A percentile compares a stretch with the other conserved stretches of the same genome.
Evolutionary conservation across 768 basidiomycete species (phyloP).

Genomic region (Agaricus subrufescens): DNA sequence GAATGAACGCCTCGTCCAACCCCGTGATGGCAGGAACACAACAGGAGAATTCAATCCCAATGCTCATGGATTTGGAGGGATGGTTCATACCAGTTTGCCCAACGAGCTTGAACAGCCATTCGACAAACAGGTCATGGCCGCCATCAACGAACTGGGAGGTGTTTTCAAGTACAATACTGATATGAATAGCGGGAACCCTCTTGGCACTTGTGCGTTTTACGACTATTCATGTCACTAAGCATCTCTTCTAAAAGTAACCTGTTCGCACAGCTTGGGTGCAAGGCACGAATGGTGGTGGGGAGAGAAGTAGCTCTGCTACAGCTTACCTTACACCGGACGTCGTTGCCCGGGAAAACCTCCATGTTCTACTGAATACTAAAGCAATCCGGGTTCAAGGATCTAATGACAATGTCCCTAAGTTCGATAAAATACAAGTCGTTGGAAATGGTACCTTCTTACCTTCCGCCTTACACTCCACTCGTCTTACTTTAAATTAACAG

Average conservation of each 20-base stretch:
- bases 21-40: slow-evolving; percentile 33
- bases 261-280: slow-evolving; percentile 17
- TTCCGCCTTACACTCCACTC: not conserved
- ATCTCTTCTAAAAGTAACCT: not conserved
- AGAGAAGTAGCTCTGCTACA: slow-evolving; percentile 26
- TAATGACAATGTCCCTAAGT: not conserved
- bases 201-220: slow-evolving; percentile 24
- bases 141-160: slow-evolving; percentile 21
- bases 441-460: not conserved
- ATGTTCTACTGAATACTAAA: slow-evolving; percentile 24
- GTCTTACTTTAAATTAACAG: not conserved
- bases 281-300: slow-evolving; percentile 20
- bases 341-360: slow-evolving; percentile 22
- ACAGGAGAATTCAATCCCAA: slow-evolving; percentile 30
- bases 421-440: not conserved
- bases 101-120: slow-evolving; percentile 22
- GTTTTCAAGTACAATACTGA: slow-evolving; percentile 23
- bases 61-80: slow-evolving; percentile 30
- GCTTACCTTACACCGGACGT: slow-evolving; percentile 22
- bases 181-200: slow-evolving; percentile 22
- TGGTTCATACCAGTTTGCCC: slow-evolving; percentile 25
- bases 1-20: slow-evolving; percentile 32
- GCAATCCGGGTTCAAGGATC: slow-evolving; percentile 19
- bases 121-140: slow-evolving; percentile 25
- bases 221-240: not conserved